phyloP scores from a whole-genome alignment of 345 rosid genomes.

The Ceriops tagal region DNA sequence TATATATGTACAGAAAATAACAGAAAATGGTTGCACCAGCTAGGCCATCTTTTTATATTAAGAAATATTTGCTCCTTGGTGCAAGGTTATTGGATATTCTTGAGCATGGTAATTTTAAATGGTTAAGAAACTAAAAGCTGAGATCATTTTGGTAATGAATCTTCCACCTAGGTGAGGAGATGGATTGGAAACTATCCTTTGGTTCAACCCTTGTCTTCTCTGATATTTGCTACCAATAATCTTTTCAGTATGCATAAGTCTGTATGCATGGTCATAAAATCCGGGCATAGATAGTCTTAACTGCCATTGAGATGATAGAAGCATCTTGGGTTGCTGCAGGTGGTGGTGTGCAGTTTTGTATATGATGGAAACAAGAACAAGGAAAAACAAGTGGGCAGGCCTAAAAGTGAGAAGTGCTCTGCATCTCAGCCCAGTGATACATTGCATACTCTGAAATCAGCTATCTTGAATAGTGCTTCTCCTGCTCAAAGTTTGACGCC shows the following conservation, averaged over 20 bases:
- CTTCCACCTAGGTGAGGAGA: neutral
- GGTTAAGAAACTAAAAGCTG: neutral
- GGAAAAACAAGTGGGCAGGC: slow-evolving; percentile 46
- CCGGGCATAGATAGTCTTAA: neutral
- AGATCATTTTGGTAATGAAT: neutral
- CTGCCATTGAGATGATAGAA: slow-evolving; percentile 1
- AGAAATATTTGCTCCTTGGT: neutral
- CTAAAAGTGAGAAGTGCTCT: slow-evolving; percentile 41
- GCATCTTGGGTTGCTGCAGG: slow-evolving; percentile 43
- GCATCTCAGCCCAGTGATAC: slow-evolving; percentile 30
- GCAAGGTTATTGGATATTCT: neutral
- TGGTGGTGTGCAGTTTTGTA: slow-evolving; percentile 87
- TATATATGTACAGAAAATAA: neutral
- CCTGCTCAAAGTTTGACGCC: slow-evolving; percentile 47
- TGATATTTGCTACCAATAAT: neutral
- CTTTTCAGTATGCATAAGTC: neutral
- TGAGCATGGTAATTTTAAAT: neutral
- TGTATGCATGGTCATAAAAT: neutral
- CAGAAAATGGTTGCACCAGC: neutral
- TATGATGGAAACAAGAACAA: slow-evolving; percentile 59
- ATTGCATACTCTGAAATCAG: slow-evolving; percentile 27
- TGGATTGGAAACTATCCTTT: neutral
- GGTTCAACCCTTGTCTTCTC: too few species aligned
- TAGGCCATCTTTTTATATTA: neutral
- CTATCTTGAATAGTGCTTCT: slow-evolving; percentile 25